Evolutionary conservation across 768 basidiomycete species (phyloP).

Genomic region (Trichaptum fuscoviolaceum): DNA sequence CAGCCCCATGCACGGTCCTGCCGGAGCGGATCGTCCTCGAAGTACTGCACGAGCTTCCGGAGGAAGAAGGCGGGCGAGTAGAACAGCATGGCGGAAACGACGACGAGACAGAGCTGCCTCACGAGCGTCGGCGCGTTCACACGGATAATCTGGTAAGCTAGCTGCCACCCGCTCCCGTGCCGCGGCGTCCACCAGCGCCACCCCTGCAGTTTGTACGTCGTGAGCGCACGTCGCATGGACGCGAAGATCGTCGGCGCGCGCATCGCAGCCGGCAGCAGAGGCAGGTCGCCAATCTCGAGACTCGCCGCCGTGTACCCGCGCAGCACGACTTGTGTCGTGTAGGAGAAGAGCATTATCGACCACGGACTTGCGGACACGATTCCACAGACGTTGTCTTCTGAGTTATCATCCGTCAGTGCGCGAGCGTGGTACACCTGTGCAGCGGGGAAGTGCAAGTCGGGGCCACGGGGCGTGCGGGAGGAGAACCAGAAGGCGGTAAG

Average conservation of each 20-base stretch:
- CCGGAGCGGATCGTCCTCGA: constrained; percentile 58
- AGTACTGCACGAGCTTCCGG: constrained; percentile 51
- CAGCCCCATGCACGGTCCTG: constrained; percentile 65
- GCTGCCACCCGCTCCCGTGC: constrained; percentile 58
- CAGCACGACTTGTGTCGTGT: constrained; percentile 83
- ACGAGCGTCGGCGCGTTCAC: constrained; percentile 44
- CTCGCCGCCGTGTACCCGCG: constrained; percentile 69
- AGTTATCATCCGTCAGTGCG: constrained; percentile 52
- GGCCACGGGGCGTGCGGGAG: constrained; percentile 61
- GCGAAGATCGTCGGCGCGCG: constrained; percentile 59
- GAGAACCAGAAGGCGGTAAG: constrained; percentile 37
- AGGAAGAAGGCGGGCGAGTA: constrained; percentile 63
- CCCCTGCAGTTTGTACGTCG: constrained; percentile 43
- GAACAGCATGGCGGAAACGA: constrained; percentile 54
- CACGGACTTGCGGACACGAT: constrained; percentile 45
- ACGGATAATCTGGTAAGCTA: constrained; percentile 55
- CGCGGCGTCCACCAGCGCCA: constrained; percentile 49
- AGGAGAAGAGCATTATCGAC: constrained; percentile 73
- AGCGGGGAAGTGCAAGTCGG: constrained; percentile 68
- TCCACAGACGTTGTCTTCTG: constrained; percentile 74
- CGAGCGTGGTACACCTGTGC: constrained; percentile 72
- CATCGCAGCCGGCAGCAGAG: constrained; percentile 71
- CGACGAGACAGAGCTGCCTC: constrained; percentile 45
- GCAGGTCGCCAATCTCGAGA: constrained; percentile 84
- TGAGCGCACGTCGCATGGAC: constrained; percentile 57